These are phyloP conservation scores for Sequoia sempervirens DNA, from an alignment of 75 land plant species.

Conservation along the genomic window DNA sequence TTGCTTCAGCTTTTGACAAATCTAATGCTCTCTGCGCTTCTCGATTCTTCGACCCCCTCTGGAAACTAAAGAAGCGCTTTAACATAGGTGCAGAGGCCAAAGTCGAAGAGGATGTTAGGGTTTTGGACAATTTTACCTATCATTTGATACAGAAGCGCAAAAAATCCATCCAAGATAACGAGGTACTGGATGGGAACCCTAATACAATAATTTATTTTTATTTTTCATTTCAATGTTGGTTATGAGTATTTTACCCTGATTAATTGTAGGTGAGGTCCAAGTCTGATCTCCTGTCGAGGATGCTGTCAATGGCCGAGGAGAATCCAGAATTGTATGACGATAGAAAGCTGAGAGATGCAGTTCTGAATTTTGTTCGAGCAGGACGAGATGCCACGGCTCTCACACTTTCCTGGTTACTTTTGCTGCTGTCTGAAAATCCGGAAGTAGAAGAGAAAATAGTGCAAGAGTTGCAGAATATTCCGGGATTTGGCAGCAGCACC, in stretches of 20 bases:
- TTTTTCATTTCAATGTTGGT: not conserved
- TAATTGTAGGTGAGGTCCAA: conserved; percentile 11
- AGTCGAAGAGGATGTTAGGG: not conserved
- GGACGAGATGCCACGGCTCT: conserved; percentile 22
- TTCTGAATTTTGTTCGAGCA: conserved; percentile 16
- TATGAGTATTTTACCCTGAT: not conserved
- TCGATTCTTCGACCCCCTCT: conserved; percentile 16
- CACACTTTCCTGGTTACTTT: conserved; percentile 22
- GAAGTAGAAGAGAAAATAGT: conserved; percentile 18
- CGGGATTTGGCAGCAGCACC: not conserved
- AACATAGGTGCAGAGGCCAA: conserved; percentile 23
- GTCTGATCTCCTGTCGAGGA: not conserved
- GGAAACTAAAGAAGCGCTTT: conserved; percentile 14
- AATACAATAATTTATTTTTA: not conserved
- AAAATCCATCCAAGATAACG: not conserved
- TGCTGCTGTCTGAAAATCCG: conserved; percentile 24
- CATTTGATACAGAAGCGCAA: conserved; percentile 18
- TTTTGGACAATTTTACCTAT: conserved; percentile 15
- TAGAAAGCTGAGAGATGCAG: conserved; percentile 14
- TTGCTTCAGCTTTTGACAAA: conserved; percentile 28
- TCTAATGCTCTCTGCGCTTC: conserved; percentile 12
- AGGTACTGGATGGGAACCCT: not conserved
- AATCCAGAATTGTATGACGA: conserved; percentile 5
- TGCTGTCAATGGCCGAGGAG: conserved; percentile 2
- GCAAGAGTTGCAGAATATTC: conserved; percentile 19